Percentiles rank a stretch among this genome's conserved stretches.
These are phyloP conservation scores for Cryptococcus sp. DNA, from an alignment of 1,284 basidiomycete species.

Conservation along the genomic window DNA sequence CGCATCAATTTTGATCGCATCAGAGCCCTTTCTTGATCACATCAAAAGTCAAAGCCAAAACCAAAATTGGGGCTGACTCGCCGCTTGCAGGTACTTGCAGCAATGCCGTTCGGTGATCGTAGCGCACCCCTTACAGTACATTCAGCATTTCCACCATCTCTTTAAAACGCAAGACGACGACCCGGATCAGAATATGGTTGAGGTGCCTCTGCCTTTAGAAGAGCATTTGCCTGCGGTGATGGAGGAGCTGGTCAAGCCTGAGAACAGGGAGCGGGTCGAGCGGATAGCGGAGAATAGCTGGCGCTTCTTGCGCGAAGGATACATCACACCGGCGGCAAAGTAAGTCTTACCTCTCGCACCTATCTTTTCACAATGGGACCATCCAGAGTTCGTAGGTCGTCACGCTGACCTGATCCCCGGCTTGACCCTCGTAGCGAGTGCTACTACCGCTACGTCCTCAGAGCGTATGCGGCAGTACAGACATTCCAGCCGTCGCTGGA, in stretches of 20 bases:
- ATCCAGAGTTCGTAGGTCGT: neutral
- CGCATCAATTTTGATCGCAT: too few species aligned
- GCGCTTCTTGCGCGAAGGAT: constrained; percentile 41
- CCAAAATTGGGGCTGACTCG: too few species aligned
- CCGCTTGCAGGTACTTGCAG: constrained; percentile 39
- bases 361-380: neutral
- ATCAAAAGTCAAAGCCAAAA: too few species aligned
- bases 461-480: constrained; percentile 32
- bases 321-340: constrained; percentile 44
- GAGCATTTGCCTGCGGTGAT: constrained; percentile 43
- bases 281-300: constrained; percentile 45
- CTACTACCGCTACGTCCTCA: constrained; percentile 29
- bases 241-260: constrained; percentile 32
- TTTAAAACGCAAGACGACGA: constrained; percentile 37
- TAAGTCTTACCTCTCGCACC: constrained; percentile 20
- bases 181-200: constrained; percentile 50
- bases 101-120: constrained; percentile 51
- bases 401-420: neutral
- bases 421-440: constrained; percentile 26
- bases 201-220: constrained; percentile 31
- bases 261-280: constrained; percentile 32
- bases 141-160: constrained; percentile 53
- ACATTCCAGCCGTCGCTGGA: constrained; percentile 38
- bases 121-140: constrained; percentile 36
- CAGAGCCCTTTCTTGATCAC: too few species aligned